A percentile compares a stretch with the other conserved stretches of the same genome.
phyloP scores from a whole-genome alignment of 345 rosid genomes.

The Raphanus sativus region DNA sequence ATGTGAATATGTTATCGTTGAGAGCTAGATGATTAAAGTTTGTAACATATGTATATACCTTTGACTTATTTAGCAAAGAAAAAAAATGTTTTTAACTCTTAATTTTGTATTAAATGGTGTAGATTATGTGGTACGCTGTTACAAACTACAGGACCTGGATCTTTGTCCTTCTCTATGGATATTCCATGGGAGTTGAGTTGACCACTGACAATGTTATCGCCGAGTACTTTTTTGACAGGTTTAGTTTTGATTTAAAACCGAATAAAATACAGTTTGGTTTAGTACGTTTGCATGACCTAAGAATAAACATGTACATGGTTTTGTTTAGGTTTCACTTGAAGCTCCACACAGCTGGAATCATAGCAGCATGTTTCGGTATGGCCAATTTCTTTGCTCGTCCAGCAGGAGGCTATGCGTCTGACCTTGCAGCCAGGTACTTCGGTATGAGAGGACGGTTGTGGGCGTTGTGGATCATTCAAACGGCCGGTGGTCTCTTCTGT shows the following conservation, averaged over 20 bases:
- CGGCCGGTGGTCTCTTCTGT: conserved; percentile 55
- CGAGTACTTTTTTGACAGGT: conserved; percentile 71
- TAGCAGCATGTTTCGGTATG: conserved; percentile 60
- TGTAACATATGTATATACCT: too few species aligned
- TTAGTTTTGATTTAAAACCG: neutral
- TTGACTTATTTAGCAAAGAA: too few species aligned
- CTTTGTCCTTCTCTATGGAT: conserved; percentile 61
- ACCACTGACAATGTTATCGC: conserved; percentile 69
- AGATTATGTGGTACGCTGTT: conserved; percentile 57
- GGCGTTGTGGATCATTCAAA: conserved; percentile 55
- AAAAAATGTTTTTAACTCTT: neutral
- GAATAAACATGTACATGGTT: neutral
- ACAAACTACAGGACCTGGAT: conserved; percentile 70
- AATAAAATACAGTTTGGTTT: neutral
- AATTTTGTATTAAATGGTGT: neutral
- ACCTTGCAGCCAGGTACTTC: conserved; percentile 39
- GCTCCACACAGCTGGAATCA: conserved; percentile 52
- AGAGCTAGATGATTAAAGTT: neutral
- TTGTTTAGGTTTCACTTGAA: conserved; percentile 43
- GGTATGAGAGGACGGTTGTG: conserved; percentile 63
- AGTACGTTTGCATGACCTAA: neutral
- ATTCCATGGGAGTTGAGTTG: conserved; percentile 66
- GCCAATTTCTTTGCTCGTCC: conserved; percentile 61
- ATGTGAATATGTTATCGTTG: neutral
- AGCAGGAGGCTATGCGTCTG: conserved; percentile 50